A percentile compares a stretch with the other conserved stretches of the same genome.
These are phyloP conservation scores for Tetrapisispora namnaoensis DNA, from an alignment of 805 yeast genomes.

Conservation along the genomic window DNA sequence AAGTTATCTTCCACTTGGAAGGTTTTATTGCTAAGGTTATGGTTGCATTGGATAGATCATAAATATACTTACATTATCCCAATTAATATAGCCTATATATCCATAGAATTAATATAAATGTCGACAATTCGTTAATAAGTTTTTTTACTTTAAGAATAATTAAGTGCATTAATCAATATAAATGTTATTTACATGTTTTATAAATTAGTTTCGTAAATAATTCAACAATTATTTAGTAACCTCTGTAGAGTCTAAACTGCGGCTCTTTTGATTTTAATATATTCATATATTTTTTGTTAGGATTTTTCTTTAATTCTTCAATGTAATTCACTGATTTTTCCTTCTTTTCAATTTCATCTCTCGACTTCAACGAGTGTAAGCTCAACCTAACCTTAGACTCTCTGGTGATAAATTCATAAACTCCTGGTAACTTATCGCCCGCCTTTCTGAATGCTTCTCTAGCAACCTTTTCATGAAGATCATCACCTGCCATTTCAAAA, in stretches of 20 bases:
- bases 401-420: constrained; percentile 69
- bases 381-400: constrained; percentile 65
- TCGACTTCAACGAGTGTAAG: constrained; percentile 41
- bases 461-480: constrained; percentile 81
- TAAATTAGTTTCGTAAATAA: neutral
- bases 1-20: constrained; percentile 88
- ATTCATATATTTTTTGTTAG: constrained; percentile 56
- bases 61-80: neutral
- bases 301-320: constrained; percentile 44
- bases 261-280: constrained; percentile 39
- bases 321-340: constrained; percentile 34
- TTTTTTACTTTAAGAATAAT: neutral
- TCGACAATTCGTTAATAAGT: neutral
- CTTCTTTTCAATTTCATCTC: constrained; percentile 29
- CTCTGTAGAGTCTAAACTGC: constrained; percentile 50
- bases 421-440: constrained; percentile 84
- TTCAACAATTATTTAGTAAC: constrained; percentile 38
- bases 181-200: constrained; percentile 1
- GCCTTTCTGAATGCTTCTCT: constrained; percentile 86
- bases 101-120: neutral
- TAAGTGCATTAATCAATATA: neutral
- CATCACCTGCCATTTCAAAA: constrained; percentile 69
- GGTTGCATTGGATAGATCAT: constrained; percentile 52
- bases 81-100: neutral
- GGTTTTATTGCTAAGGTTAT: constrained; percentile 85